These are phyloP conservation scores for Azolla pinnata DNA, from an alignment of 75 land plant species.

Conservation along the genomic window DNA sequence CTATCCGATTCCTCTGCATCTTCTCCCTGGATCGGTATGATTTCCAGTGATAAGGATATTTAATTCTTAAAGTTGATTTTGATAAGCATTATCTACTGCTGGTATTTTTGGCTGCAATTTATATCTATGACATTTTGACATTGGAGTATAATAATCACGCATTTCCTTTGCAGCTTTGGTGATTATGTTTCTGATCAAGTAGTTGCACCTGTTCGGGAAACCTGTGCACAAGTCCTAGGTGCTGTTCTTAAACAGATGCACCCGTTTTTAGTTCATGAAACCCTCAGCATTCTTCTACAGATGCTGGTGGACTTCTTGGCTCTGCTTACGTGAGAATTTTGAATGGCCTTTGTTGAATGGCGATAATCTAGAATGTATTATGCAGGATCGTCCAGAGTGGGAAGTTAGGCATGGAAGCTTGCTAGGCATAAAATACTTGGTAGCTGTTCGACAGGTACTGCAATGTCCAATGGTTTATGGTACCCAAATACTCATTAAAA, in stretches of 20 bases:
- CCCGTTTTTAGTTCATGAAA: constrained; percentile 61
- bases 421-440: constrained; percentile 88
- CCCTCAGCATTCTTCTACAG: constrained; percentile 64
- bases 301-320: constrained; percentile 89
- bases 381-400: constrained; percentile 92
- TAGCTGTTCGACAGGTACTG: constrained; percentile 83
- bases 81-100: not conserved
- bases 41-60: too few relatives aligned
- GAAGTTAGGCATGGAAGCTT: constrained; percentile 98
- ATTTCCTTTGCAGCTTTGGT: constrained; percentile 64
- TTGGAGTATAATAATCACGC: not conserved
- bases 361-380: too few relatives aligned
- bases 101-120: not conserved
- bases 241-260: constrained; percentile 87
- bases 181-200: constrained; percentile 99
- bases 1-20: constrained; percentile 80
- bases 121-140: not conserved
- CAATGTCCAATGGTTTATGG: not conserved
- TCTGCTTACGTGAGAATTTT: too few relatives aligned
- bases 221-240: constrained; percentile 97
- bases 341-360: too few relatives aligned
- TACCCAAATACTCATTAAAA: not conserved
- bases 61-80: too few relatives aligned
- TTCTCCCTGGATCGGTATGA: constrained; percentile 87
- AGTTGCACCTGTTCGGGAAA: constrained; percentile 97